phyloP scores from a whole-genome alignment of 148 eudicot species.

The Rhododendron simsii region DNA sequence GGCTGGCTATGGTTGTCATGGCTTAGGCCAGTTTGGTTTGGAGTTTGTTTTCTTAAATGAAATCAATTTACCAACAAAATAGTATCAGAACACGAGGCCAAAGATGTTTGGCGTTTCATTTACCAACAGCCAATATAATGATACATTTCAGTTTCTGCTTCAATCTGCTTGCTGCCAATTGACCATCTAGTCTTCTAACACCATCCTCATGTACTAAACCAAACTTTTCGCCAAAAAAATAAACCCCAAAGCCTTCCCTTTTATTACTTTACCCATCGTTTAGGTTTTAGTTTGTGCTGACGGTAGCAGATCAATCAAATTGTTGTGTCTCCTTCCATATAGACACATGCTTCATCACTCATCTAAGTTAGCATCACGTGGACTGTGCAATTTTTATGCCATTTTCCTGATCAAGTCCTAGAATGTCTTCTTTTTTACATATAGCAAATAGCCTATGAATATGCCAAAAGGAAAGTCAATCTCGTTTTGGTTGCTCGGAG shows the following conservation, averaged over 20 bases:
- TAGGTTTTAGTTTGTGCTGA: background rate
- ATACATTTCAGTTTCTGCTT: background rate
- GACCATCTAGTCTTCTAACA: background rate
- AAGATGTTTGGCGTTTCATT: background rate
- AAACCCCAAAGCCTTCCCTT: background rate
- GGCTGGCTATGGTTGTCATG: background rate
- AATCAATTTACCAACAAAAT: background rate
- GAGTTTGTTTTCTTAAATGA: background rate
- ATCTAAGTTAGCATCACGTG: background rate
- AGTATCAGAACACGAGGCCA: background rate
- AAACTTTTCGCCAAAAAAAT: background rate
- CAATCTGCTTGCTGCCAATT: background rate
- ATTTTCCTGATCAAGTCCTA: background rate
- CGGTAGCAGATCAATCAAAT: background rate
- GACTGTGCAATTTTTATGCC: background rate
- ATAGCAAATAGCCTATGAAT: constrained; percentile 90
- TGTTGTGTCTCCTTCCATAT: background rate
- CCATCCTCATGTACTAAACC: background rate
- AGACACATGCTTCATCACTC: background rate
- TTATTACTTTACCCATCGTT: background rate
- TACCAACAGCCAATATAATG: background rate
- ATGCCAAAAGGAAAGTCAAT: constrained; percentile 69
- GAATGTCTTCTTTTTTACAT: background rate
- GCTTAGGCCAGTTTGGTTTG: background rate
- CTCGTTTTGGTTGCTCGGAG: constrained; percentile 82